These are phyloP conservation scores for Lentinula guzmanii DNA, from an alignment of 768 basidiomycete genomes.

Conservation along the genomic window DNA sequence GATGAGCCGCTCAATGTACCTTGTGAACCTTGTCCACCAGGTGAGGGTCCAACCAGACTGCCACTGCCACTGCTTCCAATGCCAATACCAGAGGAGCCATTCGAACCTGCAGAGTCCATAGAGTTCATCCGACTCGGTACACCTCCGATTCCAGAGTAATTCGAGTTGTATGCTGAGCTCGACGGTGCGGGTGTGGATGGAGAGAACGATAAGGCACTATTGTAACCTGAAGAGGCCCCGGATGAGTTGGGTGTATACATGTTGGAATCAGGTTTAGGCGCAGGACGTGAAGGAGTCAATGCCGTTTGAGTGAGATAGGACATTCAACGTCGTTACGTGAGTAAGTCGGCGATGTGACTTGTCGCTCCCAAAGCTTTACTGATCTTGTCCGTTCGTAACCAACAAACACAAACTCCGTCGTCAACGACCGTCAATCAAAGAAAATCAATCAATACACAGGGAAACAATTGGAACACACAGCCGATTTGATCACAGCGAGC, in stretches of 20 bases:
- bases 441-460: too few species aligned
- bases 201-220: conserved; percentile 49
- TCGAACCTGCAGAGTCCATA: conserved; percentile 18
- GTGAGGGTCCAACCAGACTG: conserved; percentile 19
- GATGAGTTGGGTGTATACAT: conserved; percentile 32
- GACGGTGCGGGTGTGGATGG: conserved; percentile 36
- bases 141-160: conserved; percentile 80
- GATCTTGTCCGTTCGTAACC: too few species aligned
- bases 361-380: too few species aligned
- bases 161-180: conserved; percentile 53
- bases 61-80: background rate
- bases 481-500: too few species aligned
- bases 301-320: conserved; percentile 23
- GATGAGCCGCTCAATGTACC: conserved; percentile 7
- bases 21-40: background rate
- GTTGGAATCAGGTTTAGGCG: conserved; percentile 52
- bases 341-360: too few species aligned
- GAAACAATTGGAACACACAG: too few species aligned
- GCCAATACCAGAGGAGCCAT: conserved; percentile 21
- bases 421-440: too few species aligned
- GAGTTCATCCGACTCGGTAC: conserved; percentile 50
- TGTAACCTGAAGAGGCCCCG: conserved; percentile 53
- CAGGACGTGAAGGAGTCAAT: conserved; percentile 72
- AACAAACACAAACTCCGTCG: too few species aligned
- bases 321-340: background rate